Evolutionary conservation across 1,284 basidiomycete genomes (phyloP).

Genomic region (Chalciporus sp.): DNA sequence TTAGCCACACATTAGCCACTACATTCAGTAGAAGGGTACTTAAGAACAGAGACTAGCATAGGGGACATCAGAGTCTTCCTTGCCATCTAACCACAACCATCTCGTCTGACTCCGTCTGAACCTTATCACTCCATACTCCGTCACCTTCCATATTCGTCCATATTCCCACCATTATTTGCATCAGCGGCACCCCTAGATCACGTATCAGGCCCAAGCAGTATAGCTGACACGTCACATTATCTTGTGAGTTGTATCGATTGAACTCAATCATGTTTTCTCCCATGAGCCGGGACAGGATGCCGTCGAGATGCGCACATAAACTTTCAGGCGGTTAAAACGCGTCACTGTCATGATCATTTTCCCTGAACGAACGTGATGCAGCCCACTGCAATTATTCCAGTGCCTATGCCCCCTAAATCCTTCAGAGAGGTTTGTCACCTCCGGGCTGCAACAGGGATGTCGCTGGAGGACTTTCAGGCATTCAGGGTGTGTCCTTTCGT

Average conservation of each 20-base stretch:
- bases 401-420: constrained; percentile 11
- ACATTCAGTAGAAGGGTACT: too few species aligned
- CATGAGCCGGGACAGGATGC: constrained; percentile 7
- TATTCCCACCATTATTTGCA: constrained; percentile 1
- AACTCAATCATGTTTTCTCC: constrained; percentile 2
- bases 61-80: too few species aligned
- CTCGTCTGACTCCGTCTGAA: too few species aligned
- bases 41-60: too few species aligned
- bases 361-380: not conserved
- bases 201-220: too few species aligned
- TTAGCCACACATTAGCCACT: too few species aligned
- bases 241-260: constrained; percentile 18
- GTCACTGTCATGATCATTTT: not conserved
- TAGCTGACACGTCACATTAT: constrained; percentile 9
- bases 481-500: constrained; percentile 14
- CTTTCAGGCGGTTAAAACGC: constrained; percentile 1
- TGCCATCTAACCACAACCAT: too few species aligned
- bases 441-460: not conserved
- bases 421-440: not conserved
- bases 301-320: constrained; percentile 11
- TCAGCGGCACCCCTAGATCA: too few species aligned
- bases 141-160: constrained; percentile 80
- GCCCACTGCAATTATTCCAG: not conserved
- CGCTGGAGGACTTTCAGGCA: not conserved
- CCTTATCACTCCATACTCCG: too few species aligned